Conservation (phyloP, 768 basidiomycete genomes). For the Pleurotus tuber-regium region DNA sequence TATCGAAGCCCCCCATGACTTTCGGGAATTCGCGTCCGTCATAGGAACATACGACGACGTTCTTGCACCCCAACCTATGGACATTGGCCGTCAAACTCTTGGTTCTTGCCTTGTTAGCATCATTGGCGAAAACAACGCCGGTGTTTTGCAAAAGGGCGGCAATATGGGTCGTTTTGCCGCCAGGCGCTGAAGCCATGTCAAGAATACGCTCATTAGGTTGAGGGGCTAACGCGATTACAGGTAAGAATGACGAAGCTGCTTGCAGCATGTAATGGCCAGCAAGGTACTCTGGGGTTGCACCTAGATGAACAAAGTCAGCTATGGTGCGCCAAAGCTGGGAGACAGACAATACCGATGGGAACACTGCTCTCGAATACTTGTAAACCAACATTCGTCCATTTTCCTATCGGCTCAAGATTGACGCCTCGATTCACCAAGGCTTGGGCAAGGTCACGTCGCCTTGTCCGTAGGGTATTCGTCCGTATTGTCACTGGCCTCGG, state of each 20-base stretch:
- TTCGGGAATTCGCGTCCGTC: constrained; percentile 98
- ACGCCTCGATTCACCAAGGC: constrained; percentile 93
- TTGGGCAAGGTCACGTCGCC: constrained; percentile 93
- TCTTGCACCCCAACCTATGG: constrained; percentile 96
- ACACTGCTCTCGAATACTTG: constrained; percentile 97
- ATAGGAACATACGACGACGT: constrained; percentile 95
- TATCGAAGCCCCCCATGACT: constrained; percentile 97
- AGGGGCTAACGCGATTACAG: constrained; percentile 92
- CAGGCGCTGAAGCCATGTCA: constrained; percentile 98
- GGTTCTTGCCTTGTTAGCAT: constrained; percentile 89
- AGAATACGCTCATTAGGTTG: constrained; percentile 92
- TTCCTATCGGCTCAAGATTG: constrained; percentile 96
- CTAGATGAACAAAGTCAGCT: constrained; percentile 27
- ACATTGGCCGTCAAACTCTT: constrained; percentile 97
- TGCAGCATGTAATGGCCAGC: constrained; percentile 99
- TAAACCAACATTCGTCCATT: constrained; percentile 99
- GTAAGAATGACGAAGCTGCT: constrained; percentile 98
- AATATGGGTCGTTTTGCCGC: constrained; percentile 98
- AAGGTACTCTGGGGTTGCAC: constrained; percentile 97
- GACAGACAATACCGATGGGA: constrained; percentile 68
- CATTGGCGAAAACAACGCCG: constrained; percentile 97
- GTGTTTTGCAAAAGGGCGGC: constrained; percentile 97
- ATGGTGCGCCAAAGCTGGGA: background rate
- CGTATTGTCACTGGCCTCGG: constrained; percentile 97
- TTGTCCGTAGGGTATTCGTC: constrained; percentile 92